Percentiles rank a stretch among this genome's conserved stretches.
phyloP scores from a whole-genome alignment of 495 filamentous ascomycete genomes.

The Penicillium pancosmium region DNA sequence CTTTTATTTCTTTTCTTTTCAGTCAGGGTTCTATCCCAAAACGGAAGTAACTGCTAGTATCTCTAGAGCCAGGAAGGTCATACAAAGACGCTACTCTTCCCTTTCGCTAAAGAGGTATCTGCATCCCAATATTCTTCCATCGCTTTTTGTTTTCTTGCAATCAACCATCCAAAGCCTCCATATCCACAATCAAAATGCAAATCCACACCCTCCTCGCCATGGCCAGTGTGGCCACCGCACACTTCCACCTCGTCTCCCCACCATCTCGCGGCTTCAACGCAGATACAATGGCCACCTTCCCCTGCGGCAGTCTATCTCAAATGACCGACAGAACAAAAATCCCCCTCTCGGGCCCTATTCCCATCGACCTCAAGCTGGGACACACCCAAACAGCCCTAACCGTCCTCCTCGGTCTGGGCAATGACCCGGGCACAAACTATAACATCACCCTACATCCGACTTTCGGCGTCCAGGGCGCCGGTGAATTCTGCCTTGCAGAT shows the following conservation, averaged over 20 bases:
- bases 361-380: conserved; percentile 56
- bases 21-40: neutral
- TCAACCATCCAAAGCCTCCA: neutral
- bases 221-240: conserved; percentile 51
- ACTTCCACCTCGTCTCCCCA: conserved; percentile 64
- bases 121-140: too few relatives aligned
- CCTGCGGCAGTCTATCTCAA: conserved; percentile 59
- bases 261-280: conserved; percentile 56
- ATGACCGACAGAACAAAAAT: conserved; percentile 53
- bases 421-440: conserved; percentile 53
- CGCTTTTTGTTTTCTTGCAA: neutral
- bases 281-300: conserved; percentile 50
- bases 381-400: conserved; percentile 58
- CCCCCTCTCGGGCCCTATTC: conserved; percentile 48
- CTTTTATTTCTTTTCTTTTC: neutral
- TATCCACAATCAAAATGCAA: neutral
- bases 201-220: conserved; percentile 33
- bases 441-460: conserved; percentile 46
- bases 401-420: conserved; percentile 59
- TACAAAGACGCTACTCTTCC: neutral
- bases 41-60: neutral
- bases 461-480: conserved; percentile 53
- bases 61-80: neutral
- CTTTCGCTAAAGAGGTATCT: neutral
- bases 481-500: conserved; percentile 58